Evolutionary conservation across 257 asterid genomes (phyloP), one percentile per base, ranked within the genome.

Genomic region (Salvia splendens): DNA sequence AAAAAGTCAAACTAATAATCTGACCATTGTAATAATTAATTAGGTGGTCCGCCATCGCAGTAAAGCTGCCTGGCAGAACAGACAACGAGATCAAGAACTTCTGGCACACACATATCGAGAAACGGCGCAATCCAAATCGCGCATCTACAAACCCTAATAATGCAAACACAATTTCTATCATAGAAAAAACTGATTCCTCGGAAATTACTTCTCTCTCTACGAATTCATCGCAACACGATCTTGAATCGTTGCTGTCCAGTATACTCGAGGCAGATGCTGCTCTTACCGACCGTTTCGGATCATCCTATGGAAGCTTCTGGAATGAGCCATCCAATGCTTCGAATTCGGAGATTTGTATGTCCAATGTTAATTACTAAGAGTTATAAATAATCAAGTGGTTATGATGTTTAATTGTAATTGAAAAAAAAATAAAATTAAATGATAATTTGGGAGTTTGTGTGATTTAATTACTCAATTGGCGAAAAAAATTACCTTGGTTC

Each of bases 11-110:
- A 24, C 30, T 0, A 24, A 24, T 24, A 1, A 24, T 24, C 1
- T 24, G 30, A 24, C 30, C 30, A 2, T 4, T 15, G 10, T 6
- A 15, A 15, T 16, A 50, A 24, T 24, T 24, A 50, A 2, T 16
- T 68, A 77, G 81, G 50, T 77, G 81, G 81, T 72, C 81, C n/a
- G 69, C 77, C 41, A 77, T 77, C 11, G 74, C 81, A 3, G 14
- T 56, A 8, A 67, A 67, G 3, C 16, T 77, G 12, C 78, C 75
- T 0, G 81, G 81, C 10, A 53, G 81, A 72, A 77, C 81, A 0
- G 81, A 77, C 15, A 77, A 72, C 41, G 81, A 77, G 3, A 57
- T 72, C 45, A 77, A 77, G 75, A 77, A 77, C 40, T 77, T 67
- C 61, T 77, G 73, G 75, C 81, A 77, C 65, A 63, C 78, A 0